Base-by-base conservation (phyloP, 202 grass and related monocot species). In the Cymbopogon flexuosus region DNA sequence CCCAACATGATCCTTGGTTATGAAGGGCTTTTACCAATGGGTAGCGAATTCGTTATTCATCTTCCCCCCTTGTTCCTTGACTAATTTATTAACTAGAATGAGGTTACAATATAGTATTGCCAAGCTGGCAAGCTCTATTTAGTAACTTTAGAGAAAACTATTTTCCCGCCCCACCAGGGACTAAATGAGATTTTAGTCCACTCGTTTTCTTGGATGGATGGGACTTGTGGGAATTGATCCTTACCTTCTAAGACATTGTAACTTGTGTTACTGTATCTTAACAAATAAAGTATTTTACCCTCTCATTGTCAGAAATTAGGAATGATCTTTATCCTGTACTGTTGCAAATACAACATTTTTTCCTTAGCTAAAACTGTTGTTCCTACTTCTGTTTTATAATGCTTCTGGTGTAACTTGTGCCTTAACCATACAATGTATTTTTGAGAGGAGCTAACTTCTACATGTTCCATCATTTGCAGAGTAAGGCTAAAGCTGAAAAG, bases 401-500 rank as follows among this genome's bases (percentile, higher is more conserved):
- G 46, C 8, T 71, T 71, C 21, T 85, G 36, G 73, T 81, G 78
- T 59, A 49, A 68, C 39, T 73, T 84, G 41, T 75, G 68, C 9
- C 73, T 60, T 56, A 75, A 69, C 49, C 23, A 22, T 76, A 67
- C 35, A 69, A 41, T 62, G 34, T 87, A 64, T 79, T 66, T 56
- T 77, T 67, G 27, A 33, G 45, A 46, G 57, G 42, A 47, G 75
- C 64, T 74, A 22, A 67, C 61, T 70, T 40, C 88, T 63, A 87
- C 51, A 61, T 42, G 62, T 80, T 67, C 13, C 81, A 10, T 60
- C 60, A 66, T 91, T 82, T 86, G 60, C 87, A 99, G 96, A 99
- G 96, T 80, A 99, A 93, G 83, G 88, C 88, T 62, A 99, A 99
- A 89, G 96, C 88, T 81, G 96, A 99, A 84, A 99, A 99, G 89